These are phyloP conservation scores for Carex littledalei DNA, from an alignment of 176 grass and related monocot genomes.

Conservation along the genomic window DNA sequence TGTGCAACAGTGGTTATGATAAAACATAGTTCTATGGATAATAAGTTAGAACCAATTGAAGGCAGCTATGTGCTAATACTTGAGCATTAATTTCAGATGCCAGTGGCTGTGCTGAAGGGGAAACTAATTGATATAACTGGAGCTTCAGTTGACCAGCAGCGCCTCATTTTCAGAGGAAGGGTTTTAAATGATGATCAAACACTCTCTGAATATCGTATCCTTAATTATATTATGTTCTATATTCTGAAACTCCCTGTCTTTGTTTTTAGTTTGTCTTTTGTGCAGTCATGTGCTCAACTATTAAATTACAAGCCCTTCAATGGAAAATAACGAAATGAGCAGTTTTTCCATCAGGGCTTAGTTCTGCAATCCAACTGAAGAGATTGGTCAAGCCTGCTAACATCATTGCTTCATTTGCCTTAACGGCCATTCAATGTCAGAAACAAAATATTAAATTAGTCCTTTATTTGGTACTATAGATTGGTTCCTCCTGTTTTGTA, in stretches of 20 bases:
- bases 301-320: background rate
- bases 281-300: background rate
- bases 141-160: conserved; percentile 67
- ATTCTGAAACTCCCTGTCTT: background rate
- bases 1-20: background rate
- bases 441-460: background rate
- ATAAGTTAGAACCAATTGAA: background rate
- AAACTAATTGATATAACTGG: conserved; percentile 49
- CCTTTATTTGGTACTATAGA: background rate
- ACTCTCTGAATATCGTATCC: conserved; percentile 95
- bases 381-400: background rate
- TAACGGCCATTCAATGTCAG: background rate
- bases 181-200: conserved; percentile 82
- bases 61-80: conserved; percentile 8
- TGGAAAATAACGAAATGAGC: background rate
- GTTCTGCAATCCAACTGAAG: background rate
- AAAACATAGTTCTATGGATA: background rate
- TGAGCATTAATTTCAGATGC: conserved; percentile 34
- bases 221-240: conserved; percentile 14
- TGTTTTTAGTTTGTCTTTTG: background rate
- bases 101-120: conserved; percentile 58
- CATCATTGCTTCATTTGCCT: background rate
- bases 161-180: conserved; percentile 84
- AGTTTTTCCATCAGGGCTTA: background rate
- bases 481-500: background rate